These are phyloP conservation scores for Tuber brumale DNA, from an alignment of 495 filamentous ascomycete genomes.

Conservation along the genomic window DNA sequence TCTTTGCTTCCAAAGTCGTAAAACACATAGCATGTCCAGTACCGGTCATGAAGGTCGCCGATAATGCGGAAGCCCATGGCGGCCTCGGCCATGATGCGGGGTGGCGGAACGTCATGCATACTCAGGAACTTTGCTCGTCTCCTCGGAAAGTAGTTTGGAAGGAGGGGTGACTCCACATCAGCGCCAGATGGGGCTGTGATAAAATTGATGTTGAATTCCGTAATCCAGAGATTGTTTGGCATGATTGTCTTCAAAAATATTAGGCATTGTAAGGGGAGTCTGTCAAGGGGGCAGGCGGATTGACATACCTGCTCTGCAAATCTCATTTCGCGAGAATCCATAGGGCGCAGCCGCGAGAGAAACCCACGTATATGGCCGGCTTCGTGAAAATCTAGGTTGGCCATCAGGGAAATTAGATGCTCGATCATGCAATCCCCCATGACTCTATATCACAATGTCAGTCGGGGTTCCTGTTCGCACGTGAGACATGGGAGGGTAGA, in stretches of 20 bases:
- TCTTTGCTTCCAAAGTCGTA: neutral
- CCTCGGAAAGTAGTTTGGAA: neutral
- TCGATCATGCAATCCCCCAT: neutral
- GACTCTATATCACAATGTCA: neutral
- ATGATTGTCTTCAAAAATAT: neutral
- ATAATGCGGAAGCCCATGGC: neutral
- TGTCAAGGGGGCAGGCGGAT: neutral
- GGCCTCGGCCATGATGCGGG: neutral
- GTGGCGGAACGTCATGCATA: neutral
- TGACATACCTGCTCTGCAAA: neutral
- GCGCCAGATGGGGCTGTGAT: neutral
- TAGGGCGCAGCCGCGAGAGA: neutral
- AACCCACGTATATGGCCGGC: neutral
- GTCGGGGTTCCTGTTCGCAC: neutral
- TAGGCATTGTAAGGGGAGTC: neutral
- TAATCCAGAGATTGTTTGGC: constrained; percentile 5
- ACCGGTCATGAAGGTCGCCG: neutral
- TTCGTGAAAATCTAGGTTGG: neutral
- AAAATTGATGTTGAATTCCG: constrained; percentile 5
- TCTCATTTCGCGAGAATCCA: neutral
- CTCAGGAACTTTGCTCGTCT: neutral
- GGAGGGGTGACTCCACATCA: neutral
- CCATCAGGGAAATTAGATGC: neutral
- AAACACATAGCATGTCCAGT: constrained; percentile 6
- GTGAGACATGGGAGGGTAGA: neutral